Base-by-base conservation (phyloP, 2,329 filamentous ascomycete genomes). In the Aspergillus unguis region DNA sequence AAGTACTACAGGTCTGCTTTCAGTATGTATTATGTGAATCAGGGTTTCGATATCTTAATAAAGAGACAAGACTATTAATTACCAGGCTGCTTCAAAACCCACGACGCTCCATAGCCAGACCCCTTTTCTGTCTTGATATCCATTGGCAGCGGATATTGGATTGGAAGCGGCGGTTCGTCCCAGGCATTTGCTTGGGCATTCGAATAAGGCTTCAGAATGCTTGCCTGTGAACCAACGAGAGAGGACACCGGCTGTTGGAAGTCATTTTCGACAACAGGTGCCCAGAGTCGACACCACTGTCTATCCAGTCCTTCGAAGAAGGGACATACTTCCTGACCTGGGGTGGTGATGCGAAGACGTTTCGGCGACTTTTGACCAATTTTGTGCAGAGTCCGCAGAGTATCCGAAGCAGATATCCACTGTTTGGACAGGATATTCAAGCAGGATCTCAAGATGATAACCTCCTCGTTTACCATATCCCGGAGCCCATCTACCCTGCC, bases 341-440 rank as follows among this genome's bases (percentile, higher is more conserved):
- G n/a, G 8, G 26, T 29, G 28, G 23, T 27, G n/a, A 42, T 28
- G 3, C 25, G 26, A 0, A 28, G 10, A 1, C 40, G 40, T 11
- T 26, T 42, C 5, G 6, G 26, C 5, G 25, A 25, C 25, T 26
- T 42, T 17, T 29, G 28, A 3, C 28, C 41, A 3, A 50, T 31
- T 5, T 32, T 45, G 17, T 44, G 48, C 5, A 50, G 29, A 2
- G 48, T 26, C 1, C 48, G 48, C 1, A 50, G 31, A 1, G 29
- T 29, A 1, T 59, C 62, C 6, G 62, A 58, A 4, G 63, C 61
- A 1, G 63, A 65, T 1, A 61, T 56, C 62, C 64, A 66, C 9
- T 63, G 52, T 25, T 63, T 58, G 0, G 64, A 64, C 3, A 66
- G 42, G 7, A 63, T 63, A 55, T 71, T 61, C 2, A 67, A 58